A percentile compares a stretch with the other conserved stretches of the same genome.
Conservation (phyloP, 2,329 filamentous ascomycete genomes). For the Cladophialophora carrionii region DNA sequence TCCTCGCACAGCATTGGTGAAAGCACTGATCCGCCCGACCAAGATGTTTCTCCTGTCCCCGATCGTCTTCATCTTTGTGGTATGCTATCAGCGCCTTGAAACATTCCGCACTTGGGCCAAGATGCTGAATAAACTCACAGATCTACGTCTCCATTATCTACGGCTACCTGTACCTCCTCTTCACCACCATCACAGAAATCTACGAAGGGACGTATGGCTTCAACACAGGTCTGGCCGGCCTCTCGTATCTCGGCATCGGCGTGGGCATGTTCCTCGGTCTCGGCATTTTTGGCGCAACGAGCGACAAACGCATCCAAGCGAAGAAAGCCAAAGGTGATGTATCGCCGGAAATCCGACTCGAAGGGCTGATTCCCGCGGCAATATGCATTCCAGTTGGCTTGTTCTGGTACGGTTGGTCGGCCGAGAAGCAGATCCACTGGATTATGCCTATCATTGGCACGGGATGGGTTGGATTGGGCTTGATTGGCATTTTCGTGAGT, state of each 20-base stretch:
- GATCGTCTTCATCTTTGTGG: slow-evolving; percentile 55
- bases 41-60: slow-evolving; percentile 59
- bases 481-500: slow-evolving; percentile 39
- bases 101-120: background rate
- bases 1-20: slow-evolving; percentile 9
- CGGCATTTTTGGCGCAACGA: slow-evolving; percentile 49
- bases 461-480: slow-evolving; percentile 45
- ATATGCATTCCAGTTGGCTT: slow-evolving; percentile 53
- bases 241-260: slow-evolving; percentile 64
- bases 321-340: slow-evolving; percentile 37
- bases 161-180: slow-evolving; percentile 62
- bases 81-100: background rate
- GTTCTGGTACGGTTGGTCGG: slow-evolving; percentile 55
- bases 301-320: slow-evolving; percentile 47
- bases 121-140: background rate
- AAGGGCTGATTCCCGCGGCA: slow-evolving; percentile 55
- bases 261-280: slow-evolving; percentile 61
- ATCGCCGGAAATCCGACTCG: slow-evolving; percentile 59
- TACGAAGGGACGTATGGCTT: slow-evolving; percentile 63
- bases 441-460: slow-evolving; percentile 53
- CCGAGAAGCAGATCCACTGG: slow-evolving; percentile 45
- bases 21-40: slow-evolving; percentile 56
- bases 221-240: slow-evolving; percentile 56
- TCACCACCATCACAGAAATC: slow-evolving; percentile 62
- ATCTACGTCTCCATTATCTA: slow-evolving; percentile 60